These are phyloP conservation scores for Zymoseptoria brevis DNA, from an alignment of 2,329 filamentous ascomycete genomes.

Conservation along the genomic window DNA sequence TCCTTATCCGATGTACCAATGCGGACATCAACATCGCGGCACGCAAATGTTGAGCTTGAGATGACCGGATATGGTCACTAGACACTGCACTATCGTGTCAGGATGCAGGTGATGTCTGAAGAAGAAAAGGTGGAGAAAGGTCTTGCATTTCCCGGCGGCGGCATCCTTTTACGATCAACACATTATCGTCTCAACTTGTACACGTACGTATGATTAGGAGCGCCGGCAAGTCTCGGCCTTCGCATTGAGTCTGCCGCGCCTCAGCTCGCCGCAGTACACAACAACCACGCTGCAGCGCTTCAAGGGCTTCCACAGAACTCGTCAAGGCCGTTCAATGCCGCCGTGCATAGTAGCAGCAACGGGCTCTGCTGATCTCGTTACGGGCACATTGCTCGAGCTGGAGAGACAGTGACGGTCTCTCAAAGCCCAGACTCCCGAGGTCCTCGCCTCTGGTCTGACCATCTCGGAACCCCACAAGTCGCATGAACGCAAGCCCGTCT, in stretches of 20 bases:
- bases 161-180: neutral
- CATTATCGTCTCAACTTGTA: neutral
- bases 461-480: neutral
- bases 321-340: too few species aligned
- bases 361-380: too few species aligned
- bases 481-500: neutral
- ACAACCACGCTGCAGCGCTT: neutral
- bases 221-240: neutral
- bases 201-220: neutral
- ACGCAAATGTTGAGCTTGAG: neutral
- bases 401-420: neutral
- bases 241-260: neutral
- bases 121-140: neutral
- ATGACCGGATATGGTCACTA: neutral
- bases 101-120: neutral
- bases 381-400: too few species aligned
- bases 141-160: neutral
- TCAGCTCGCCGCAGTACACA: neutral
- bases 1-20: neutral
- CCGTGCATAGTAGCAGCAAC: too few species aligned
- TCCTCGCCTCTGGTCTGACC: neutral
- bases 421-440: neutral
- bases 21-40: neutral
- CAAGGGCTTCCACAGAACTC: neutral
- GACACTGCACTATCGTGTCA: neutral